phyloP scores from a whole-genome alignment of 129 eudicot genomes.

The Oenanthe sinensis region DNA sequence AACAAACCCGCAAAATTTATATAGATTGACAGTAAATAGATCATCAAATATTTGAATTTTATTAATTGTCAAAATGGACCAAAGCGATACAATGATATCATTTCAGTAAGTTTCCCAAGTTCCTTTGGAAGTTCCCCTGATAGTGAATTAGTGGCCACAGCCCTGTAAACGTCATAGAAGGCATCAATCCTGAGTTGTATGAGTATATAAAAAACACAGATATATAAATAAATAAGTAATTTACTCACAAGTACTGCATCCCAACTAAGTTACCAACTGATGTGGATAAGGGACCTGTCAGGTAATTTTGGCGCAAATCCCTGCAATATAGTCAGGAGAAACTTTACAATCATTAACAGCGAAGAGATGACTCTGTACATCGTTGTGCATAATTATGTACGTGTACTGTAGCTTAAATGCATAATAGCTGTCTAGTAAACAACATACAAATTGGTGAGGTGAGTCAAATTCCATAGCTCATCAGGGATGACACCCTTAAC shows the following conservation, averaged over 20 bases:
- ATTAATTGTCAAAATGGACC: background rate
- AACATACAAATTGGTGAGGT: slow-evolving; percentile 29
- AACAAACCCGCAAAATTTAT: background rate
- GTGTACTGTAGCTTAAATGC: no score
- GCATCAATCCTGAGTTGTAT: background rate
- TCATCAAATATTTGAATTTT: background rate
- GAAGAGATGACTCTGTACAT: background rate
- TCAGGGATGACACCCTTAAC: slow-evolving; percentile 34
- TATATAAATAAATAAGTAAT: background rate
- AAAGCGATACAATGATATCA: slow-evolving; percentile 34
- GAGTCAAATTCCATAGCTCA: slow-evolving; percentile 47
- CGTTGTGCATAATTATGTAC: no score
- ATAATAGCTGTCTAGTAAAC: background rate
- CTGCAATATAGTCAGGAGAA: slow-evolving; percentile 22
- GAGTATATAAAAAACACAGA: background rate
- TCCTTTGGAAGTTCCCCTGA: slow-evolving; percentile 51
- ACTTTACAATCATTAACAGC: background rate
- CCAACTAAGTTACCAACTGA: slow-evolving; percentile 53
- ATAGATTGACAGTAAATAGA: background rate
- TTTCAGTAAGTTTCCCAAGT: slow-evolving; percentile 58
- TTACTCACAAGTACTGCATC: slow-evolving; percentile 64
- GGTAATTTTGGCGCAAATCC: slow-evolving; percentile 46
- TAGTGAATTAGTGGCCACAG: slow-evolving; percentile 51
- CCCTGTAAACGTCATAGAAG: slow-evolving; percentile 21
- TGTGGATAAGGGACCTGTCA: slow-evolving; percentile 62